Percentiles rank a stretch among this genome's conserved stretches.
These are phyloP conservation scores for Cutaneotrichosporon cavernicola DNA, from an alignment of 1,284 basidiomycete genomes.

Conservation along the genomic window DNA sequence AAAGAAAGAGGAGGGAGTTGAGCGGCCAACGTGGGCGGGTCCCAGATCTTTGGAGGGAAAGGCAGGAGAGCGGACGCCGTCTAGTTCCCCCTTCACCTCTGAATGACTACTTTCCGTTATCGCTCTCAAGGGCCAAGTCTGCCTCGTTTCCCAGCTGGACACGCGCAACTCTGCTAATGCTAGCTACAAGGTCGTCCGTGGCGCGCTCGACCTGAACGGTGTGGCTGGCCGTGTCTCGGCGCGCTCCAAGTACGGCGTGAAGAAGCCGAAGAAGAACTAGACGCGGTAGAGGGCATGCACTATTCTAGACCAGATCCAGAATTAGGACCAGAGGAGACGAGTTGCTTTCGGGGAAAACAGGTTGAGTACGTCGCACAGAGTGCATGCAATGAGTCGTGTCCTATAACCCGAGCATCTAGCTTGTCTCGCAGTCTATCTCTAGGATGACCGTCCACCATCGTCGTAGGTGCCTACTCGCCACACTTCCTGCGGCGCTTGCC, in stretches of 20 bases:
- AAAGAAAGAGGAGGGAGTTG: neutral
- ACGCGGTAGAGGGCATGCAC: neutral
- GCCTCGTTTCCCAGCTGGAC: too few species aligned
- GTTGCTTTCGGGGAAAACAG: too few species aligned
- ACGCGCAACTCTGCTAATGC: neutral
- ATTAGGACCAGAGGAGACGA: neutral
- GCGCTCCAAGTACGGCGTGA: conserved; percentile 91
- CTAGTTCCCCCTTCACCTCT: too few species aligned
- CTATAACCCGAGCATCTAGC: conserved; percentile 1
- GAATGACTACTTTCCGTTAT: too few species aligned
- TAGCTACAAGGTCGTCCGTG: conserved; percentile 94
- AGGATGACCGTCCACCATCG: neutral
- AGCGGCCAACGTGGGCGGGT: too few species aligned
- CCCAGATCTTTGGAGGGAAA: too few species aligned
- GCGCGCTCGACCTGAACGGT: conserved; percentile 85
- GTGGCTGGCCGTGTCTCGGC: conserved; percentile 79
- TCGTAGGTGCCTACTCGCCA: conserved; percentile 19
- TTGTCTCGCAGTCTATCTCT: conserved; percentile 1
- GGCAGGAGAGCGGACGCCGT: too few species aligned
- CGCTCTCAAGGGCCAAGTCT: too few species aligned
- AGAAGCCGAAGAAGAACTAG: conserved; percentile 66
- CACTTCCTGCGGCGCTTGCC: conserved; percentile 35
- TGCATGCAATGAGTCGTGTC: conserved; percentile 3
- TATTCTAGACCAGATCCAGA: neutral
- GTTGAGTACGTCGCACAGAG: neutral